Evolutionary conservation across 2,329 filamentous ascomycete species (phyloP).

Genomic region (Talaromyces sp.): DNA sequence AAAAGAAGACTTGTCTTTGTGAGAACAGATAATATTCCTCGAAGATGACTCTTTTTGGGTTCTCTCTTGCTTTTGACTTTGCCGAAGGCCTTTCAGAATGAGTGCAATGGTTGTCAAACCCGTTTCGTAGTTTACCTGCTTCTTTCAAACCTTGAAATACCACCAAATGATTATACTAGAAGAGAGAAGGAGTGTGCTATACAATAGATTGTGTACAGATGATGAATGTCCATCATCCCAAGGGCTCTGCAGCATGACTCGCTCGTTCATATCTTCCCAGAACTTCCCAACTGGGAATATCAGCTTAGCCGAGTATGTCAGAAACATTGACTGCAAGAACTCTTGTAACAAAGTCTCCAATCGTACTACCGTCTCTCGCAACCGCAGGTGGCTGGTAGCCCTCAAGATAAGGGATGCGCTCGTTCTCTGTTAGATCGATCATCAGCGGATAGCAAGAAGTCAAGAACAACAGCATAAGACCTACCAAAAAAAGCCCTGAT

Average conservation of each 20-base stretch:
- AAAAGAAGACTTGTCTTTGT: neutral
- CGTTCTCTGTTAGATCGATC: neutral
- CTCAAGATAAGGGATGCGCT: conserved; percentile 16
- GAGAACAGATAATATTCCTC: neutral
- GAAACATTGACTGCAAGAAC: conserved; percentile 10
- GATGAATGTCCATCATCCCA: neutral
- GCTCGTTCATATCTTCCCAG: neutral
- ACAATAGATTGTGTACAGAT: neutral
- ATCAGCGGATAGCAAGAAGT: neutral
- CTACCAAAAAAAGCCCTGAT: conserved; percentile 15
- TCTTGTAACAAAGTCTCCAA: neutral
- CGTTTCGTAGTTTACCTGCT: neutral
- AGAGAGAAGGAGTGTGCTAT: neutral
- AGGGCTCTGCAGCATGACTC: neutral
- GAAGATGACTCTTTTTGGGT: neutral
- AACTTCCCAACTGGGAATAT: neutral
- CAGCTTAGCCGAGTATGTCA: neutral
- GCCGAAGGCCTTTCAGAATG: neutral
- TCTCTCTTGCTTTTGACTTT: neutral
- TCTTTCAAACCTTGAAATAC: neutral
- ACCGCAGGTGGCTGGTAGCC: conserved; percentile 10
- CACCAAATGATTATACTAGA: neutral
- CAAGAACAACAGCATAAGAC: neutral
- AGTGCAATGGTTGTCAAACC: neutral
- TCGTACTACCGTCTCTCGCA: neutral